Conservation (phyloP, 768 basidiomycete species). For the Collybiopsis confluens region DNA sequence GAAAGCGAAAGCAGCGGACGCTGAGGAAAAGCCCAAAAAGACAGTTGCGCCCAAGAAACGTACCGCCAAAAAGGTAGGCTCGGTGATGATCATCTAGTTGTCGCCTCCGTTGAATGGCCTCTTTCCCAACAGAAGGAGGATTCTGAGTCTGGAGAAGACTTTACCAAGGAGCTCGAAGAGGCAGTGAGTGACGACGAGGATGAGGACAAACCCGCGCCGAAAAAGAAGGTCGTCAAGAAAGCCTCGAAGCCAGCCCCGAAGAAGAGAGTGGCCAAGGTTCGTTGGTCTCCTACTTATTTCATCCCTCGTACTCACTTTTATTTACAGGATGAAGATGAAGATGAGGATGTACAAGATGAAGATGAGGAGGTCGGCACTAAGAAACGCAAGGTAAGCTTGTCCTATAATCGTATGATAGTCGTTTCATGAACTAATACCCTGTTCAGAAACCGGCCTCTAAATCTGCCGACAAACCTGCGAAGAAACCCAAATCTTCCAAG, state of each 20-base stretch:
- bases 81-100: no score
- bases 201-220: constrained; percentile 35
- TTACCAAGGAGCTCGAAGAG: constrained; percentile 34
- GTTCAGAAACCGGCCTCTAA: constrained; percentile 9
- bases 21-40: constrained; percentile 27
- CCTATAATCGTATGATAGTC: background rate
- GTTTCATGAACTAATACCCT: background rate
- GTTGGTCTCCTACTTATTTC: background rate
- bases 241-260: constrained; percentile 46
- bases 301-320: background rate
- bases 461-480: background rate
- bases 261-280: constrained; percentile 19
- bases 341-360: constrained; percentile 6
- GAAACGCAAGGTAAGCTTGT: constrained; percentile 8
- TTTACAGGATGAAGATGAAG: background rate
- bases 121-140: constrained; percentile 27
- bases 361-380: constrained; percentile 12
- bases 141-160: constrained; percentile 41
- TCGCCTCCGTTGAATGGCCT: no score
- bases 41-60: constrained; percentile 48
- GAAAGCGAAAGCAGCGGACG: constrained; percentile 13
- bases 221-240: constrained; percentile 39
- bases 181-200: constrained; percentile 35
- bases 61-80: constrained; percentile 35
- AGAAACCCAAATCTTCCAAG: constrained; percentile 6